These are phyloP conservation scores for Penicillium longicatenatum DNA, from an alignment of 495 filamentous ascomycete species.

Conservation along the genomic window DNA sequence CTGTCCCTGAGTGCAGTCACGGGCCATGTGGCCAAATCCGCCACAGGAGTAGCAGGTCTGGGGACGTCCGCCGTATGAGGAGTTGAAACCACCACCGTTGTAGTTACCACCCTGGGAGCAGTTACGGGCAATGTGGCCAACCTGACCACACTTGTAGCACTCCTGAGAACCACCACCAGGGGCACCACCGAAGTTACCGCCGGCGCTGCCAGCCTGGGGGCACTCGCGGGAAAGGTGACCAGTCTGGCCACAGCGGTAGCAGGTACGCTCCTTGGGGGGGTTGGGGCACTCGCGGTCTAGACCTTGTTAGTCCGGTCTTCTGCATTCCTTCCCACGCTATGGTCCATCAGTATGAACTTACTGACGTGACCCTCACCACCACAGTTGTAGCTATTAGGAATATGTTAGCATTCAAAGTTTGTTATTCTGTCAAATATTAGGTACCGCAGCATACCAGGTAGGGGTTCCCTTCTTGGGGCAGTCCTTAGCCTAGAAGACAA, in stretches of 20 bases:
- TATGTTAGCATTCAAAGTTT: constrained; percentile 4
- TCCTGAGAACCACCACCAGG: constrained; percentile 58
- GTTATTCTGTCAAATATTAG: neutral
- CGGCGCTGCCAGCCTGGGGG: constrained; percentile 53
- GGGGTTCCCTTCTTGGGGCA: constrained; percentile 92
- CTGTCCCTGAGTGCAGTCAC: constrained; percentile 97
- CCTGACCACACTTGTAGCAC: constrained; percentile 99
- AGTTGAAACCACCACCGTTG: constrained; percentile 40
- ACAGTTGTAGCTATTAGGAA: constrained; percentile 69
- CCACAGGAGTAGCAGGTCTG: constrained; percentile 97
- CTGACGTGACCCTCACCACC: constrained; percentile 89
- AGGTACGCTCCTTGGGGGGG: constrained; percentile 90
- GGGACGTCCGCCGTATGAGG: constrained; percentile 54
- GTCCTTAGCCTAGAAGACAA: constrained; percentile 69
- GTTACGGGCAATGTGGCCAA: constrained; percentile 96
- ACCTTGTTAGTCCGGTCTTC: constrained; percentile 9
- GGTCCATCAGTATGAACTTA: constrained; percentile 43
- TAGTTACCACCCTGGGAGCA: constrained; percentile 70
- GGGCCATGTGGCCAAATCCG: constrained; percentile 93
- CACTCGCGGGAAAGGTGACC: constrained; percentile 97
- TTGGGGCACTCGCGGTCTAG: constrained; percentile 87
- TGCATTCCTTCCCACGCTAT: neutral
- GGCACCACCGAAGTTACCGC: constrained; percentile 48
- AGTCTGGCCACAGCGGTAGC: constrained; percentile 86
- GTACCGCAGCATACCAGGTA: constrained; percentile 68